Conservation (phyloP, 805 yeast genomes). For the Teunomyces funiuensis region DNA sequence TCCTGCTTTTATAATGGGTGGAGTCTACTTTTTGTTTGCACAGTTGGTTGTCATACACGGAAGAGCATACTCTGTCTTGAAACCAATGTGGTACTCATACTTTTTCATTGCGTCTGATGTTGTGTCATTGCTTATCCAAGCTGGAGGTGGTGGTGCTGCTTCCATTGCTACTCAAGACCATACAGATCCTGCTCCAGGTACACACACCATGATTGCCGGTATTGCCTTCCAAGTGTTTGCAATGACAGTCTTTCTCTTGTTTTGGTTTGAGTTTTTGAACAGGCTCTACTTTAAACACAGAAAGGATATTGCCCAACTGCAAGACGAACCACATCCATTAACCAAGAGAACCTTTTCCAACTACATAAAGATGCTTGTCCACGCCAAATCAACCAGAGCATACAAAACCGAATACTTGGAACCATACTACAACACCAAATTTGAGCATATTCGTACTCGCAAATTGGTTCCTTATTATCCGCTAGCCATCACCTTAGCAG, state of each 20-base stretch:
- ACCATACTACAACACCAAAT: conserved; percentile 28
- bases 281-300: conserved; percentile 31
- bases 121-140: conserved; percentile 37
- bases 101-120: conserved; percentile 40
- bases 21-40: conserved; percentile 41
- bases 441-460: conserved; percentile 20
- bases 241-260: conserved; percentile 35
- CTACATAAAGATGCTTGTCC: conserved; percentile 28
- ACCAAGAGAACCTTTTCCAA: conserved; percentile 22
- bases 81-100: conserved; percentile 46
- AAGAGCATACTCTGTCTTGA: conserved; percentile 34
- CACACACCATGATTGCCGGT: conserved; percentile 39
- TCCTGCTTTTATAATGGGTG: conserved; percentile 46
- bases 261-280: conserved; percentile 37
- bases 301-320: conserved; percentile 8
- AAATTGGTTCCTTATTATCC: conserved; percentile 34
- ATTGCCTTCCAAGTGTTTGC: conserved; percentile 38
- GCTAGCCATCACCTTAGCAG: conserved; percentile 33
- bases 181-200: conserved; percentile 30
- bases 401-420: conserved; percentile 28
- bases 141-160: conserved; percentile 41
- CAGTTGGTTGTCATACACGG: conserved; percentile 41
- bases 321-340: conserved; percentile 12
- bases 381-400: conserved; percentile 21
- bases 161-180: conserved; percentile 25